Conservation (phyloP, 2,329 filamentous ascomycete species). For the Penicillium crustosum region DNA sequence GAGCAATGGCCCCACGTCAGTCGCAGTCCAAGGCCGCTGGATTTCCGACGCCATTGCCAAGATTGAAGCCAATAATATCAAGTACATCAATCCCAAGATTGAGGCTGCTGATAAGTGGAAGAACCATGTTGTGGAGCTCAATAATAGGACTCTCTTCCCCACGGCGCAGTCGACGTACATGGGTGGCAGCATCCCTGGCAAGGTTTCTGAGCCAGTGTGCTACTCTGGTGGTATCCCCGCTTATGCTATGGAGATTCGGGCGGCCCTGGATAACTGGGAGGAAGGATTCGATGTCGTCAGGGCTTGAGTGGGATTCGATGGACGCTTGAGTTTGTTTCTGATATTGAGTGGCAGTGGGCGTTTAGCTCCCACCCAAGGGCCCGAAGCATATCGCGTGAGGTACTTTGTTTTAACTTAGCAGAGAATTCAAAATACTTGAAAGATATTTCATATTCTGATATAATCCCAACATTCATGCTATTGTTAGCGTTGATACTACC, state of each 20-base stretch:
- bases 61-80: constrained; percentile 49
- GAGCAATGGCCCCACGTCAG: constrained; percentile 56
- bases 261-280: constrained; percentile 5
- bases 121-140: constrained; percentile 48
- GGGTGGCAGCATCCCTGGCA: constrained; percentile 57
- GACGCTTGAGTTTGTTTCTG: background rate
- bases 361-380: background rate
- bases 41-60: constrained; percentile 53
- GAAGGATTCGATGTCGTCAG: constrained; percentile 11
- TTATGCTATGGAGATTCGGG: constrained; percentile 15
- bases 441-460: too few relatives aligned
- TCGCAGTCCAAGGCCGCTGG: constrained; percentile 59
- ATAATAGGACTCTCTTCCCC: constrained; percentile 51
- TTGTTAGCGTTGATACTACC: too few relatives aligned
- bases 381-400: background rate
- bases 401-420: too few relatives aligned
- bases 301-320: background rate
- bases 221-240: constrained; percentile 32
- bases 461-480: too few relatives aligned
- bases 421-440: too few relatives aligned
- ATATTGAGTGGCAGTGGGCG: background rate
- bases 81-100: constrained; percentile 52
- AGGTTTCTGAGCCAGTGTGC: constrained; percentile 53
- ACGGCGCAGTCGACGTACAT: constrained; percentile 55
- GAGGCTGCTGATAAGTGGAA: constrained; percentile 54